These are phyloP conservation scores for Eucalyptus marginata DNA, from an alignment of 345 rosid species.

Conservation along the genomic window DNA sequence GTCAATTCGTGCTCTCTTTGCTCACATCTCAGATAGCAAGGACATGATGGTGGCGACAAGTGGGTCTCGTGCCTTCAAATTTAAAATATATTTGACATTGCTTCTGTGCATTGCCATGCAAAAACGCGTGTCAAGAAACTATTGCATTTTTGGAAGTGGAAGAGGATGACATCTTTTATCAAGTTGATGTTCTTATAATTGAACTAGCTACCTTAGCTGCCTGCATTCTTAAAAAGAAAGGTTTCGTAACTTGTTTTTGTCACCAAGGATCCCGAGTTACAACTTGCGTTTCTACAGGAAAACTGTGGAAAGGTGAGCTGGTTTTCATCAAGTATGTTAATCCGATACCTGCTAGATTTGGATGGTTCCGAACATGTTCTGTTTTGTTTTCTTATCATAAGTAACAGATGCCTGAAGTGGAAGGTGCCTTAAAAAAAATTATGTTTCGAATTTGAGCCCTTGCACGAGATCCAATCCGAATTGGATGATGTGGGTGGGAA, in stretches of 20 bases:
- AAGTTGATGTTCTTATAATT: background rate
- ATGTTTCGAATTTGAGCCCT: background rate
- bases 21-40: background rate
- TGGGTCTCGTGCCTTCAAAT: background rate
- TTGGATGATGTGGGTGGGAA: background rate
- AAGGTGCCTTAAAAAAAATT: background rate
- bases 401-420: too few relatives aligned
- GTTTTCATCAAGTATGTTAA: background rate
- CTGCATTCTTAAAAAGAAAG: too few relatives aligned
- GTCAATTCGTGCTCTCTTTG: background rate
- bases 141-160: background rate
- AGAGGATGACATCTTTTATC: background rate
- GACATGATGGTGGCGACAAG: background rate
- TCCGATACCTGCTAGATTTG: background rate
- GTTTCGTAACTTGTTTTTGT: background rate
- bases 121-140: background rate
- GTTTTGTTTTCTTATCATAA: too few relatives aligned
- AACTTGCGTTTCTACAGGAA: slow-evolving; percentile 68
- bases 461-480: background rate
- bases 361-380: too few relatives aligned
- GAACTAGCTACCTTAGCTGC: background rate
- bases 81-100: background rate
- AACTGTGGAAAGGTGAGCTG: slow-evolving; percentile 75
- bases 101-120: background rate
- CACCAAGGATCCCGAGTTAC: slow-evolving; percentile 81